Percentiles rank a stretch among this genome's conserved stretches.
Evolutionary conservation across 768 basidiomycete species (phyloP).

Genomic region (Amanita pseudoporphyria): DNA sequence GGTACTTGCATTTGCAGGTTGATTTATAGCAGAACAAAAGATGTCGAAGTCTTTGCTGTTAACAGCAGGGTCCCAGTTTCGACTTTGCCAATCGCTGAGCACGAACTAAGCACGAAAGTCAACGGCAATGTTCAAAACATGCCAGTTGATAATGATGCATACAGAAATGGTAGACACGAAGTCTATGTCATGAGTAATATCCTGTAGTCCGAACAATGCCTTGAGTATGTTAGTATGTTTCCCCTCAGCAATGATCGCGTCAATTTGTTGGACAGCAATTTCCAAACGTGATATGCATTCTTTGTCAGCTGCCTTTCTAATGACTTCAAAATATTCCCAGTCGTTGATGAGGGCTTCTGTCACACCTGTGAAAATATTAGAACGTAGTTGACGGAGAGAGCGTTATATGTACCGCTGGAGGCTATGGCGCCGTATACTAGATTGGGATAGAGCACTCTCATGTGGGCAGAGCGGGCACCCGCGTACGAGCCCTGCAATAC

Average conservation of each 20-base stretch:
- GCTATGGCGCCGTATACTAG: constrained; percentile 88
- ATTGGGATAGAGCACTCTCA: constrained; percentile 80
- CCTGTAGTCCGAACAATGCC: constrained; percentile 63
- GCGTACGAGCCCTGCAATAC: constrained; percentile 70
- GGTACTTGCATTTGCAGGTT: constrained; percentile 27
- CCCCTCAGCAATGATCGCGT: constrained; percentile 43
- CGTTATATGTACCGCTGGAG: constrained; percentile 50
- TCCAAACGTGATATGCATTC: constrained; percentile 51
- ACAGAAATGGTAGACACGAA: constrained; percentile 66
- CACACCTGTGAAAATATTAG: constrained; percentile 44
- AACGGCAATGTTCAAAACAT: not conserved
- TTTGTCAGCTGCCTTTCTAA: constrained; percentile 57
- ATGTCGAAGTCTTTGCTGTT: constrained; percentile 53
- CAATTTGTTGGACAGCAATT: constrained; percentile 49
- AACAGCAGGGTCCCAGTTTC: constrained; percentile 78
- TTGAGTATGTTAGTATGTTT: constrained; percentile 48
- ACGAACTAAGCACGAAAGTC: constrained; percentile 32
- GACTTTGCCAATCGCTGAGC: constrained; percentile 69
- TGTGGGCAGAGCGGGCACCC: constrained; percentile 88
- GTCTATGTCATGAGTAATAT: constrained; percentile 64
- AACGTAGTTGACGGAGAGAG: constrained; percentile 3
- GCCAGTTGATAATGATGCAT: constrained; percentile 10
- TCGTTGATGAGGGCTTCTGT: constrained; percentile 76
- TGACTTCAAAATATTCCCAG: constrained; percentile 87
- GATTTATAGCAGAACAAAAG: constrained; percentile 53